These are phyloP conservation scores for Penicillium egyptiacum DNA, from an alignment of 495 filamentous ascomycete genomes.

Conservation along the genomic window DNA sequence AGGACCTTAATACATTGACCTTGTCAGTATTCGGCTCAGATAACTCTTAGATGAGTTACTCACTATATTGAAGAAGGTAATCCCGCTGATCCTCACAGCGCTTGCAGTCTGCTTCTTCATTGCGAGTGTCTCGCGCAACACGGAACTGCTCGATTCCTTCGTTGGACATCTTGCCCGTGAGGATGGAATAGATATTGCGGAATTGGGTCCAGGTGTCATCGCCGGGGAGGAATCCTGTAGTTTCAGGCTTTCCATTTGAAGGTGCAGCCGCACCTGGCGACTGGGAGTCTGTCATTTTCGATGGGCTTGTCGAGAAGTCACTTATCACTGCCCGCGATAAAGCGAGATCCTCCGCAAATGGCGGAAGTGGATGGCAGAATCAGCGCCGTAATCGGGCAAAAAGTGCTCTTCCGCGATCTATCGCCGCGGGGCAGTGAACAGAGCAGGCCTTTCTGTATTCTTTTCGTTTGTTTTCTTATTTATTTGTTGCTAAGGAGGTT, in stretches of 20 bases:
- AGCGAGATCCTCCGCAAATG: conserved; percentile 32
- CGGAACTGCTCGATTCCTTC: conserved; percentile 71
- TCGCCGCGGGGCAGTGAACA: conserved; percentile 3
- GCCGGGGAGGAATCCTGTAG: conserved; percentile 43
- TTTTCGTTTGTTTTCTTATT: background rate
- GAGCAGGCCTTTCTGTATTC: background rate
- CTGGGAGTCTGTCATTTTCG: conserved; percentile 39
- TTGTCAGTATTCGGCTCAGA: conserved; percentile 10
- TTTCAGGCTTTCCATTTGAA: conserved; percentile 32
- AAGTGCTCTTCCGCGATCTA: conserved; percentile 3
- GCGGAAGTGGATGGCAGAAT: conserved; percentile 40
- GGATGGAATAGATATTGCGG: conserved; percentile 75
- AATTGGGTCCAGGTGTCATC: conserved; percentile 69
- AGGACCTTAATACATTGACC: conserved; percentile 51
- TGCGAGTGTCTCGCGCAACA: conserved; percentile 60
- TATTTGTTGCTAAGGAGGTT: background rate
- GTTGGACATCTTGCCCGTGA: conserved; percentile 67
- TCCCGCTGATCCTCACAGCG: conserved; percentile 76
- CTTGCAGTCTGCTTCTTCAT: conserved; percentile 70
- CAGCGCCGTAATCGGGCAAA: conserved; percentile 2
- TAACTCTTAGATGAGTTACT: conserved; percentile 11
- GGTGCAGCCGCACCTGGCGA: conserved; percentile 21
- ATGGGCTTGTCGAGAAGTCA: background rate
- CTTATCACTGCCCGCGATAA: conserved; percentile 7
- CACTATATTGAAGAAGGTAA: conserved; percentile 75